These are phyloP conservation scores for Lactarius evosmus DNA, from an alignment of 768 basidiomycete species.

Conservation along the genomic window DNA sequence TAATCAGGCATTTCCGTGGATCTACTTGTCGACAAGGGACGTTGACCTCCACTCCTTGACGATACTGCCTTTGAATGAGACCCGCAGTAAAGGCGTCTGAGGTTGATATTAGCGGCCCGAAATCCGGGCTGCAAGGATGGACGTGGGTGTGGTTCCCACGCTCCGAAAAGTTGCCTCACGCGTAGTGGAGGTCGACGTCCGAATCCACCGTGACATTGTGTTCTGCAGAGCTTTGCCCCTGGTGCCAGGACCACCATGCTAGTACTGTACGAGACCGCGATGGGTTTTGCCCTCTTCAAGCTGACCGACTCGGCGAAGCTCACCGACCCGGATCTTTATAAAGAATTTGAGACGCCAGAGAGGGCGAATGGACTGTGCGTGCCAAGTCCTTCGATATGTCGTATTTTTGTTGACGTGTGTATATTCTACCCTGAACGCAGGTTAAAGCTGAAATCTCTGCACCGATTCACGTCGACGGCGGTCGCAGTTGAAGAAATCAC, in stretches of 20 bases:
- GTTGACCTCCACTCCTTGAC: no score
- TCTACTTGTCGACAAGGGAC: no score
- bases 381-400: not conserved
- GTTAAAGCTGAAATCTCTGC: conserved; percentile 90
- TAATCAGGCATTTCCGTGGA: no score
- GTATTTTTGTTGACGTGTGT: conserved; percentile 1
- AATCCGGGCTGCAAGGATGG: no score
- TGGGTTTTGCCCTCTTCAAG: conserved; percentile 98
- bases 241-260: conserved; percentile 55
- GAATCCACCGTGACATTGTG: not conserved
- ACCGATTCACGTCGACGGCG: conserved; percentile 95
- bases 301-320: conserved; percentile 86
- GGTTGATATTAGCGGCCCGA: no score
- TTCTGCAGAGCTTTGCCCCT: not conserved
- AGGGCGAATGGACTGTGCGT: conserved; percentile 88
- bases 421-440: conserved; percentile 41
- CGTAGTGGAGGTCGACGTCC: no score
- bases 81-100: no score
- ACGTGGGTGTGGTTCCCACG: conserved; percentile 18
- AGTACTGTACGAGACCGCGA: conserved; percentile 92
- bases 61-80: no score
- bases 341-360: conserved; percentile 92
- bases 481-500: conserved; percentile 96
- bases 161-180: conserved; percentile 17
- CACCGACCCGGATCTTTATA: conserved; percentile 79